Percentiles rank a stretch among this genome's conserved stretches.
These are phyloP conservation scores for Leishmania mexicana DNA, from an alignment of 208 protist species.

Conservation along the genomic window DNA sequence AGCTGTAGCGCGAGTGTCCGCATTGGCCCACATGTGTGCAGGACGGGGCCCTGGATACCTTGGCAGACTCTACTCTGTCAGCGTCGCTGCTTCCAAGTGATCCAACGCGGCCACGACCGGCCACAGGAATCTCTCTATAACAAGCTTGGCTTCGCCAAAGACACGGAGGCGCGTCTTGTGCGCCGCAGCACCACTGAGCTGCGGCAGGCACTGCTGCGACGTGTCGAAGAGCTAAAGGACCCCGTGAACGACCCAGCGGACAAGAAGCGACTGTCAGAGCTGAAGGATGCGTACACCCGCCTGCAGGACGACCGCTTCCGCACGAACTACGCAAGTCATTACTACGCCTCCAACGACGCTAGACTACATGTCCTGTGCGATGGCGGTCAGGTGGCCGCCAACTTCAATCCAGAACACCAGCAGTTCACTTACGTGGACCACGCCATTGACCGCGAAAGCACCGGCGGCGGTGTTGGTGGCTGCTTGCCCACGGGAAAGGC, in stretches of 20 bases:
- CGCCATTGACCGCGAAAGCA: constrained; percentile 31
- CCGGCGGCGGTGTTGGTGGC: neutral
- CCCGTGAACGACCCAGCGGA: constrained; percentile 52
- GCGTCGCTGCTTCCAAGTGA: constrained; percentile 36
- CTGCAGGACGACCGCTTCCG: constrained; percentile 64
- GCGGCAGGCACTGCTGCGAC: constrained; percentile 55
- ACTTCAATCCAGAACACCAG: constrained; percentile 85
- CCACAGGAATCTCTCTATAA: constrained; percentile 62
- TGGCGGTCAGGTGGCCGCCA: constrained; percentile 70
- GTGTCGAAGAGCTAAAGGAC: constrained; percentile 69
- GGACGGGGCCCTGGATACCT: neutral
- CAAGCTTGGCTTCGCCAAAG: constrained; percentile 67
- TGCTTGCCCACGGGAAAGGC: neutral
- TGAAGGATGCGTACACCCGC: constrained; percentile 61
- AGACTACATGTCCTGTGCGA: constrained; percentile 74
- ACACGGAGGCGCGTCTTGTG: constrained; percentile 57
- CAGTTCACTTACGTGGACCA: constrained; percentile 75
- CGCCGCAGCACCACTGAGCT: constrained; percentile 69
- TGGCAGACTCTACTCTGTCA: neutral
- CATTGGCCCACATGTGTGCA: neutral
- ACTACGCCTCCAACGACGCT: constrained; percentile 80
- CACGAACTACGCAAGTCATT: constrained; percentile 59
- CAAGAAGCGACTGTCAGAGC: constrained; percentile 40
- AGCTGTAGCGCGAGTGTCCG: neutral
- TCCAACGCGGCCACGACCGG: constrained; percentile 76